phyloP scores from a whole-genome alignment of 176 grass and related monocot species.

The Carex pumila region DNA sequence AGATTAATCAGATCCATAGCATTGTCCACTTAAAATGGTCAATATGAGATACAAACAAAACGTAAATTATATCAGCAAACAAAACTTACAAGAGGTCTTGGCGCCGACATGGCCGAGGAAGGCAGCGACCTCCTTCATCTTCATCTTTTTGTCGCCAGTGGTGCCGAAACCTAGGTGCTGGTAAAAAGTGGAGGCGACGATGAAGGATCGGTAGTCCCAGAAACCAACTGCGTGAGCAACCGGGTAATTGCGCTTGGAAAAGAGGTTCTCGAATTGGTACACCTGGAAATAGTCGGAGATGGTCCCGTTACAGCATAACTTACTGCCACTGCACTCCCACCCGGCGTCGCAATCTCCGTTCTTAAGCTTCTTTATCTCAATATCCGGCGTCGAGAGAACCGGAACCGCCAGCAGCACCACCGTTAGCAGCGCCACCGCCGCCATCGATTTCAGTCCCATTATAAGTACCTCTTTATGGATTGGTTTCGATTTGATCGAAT shows the following conservation, averaged over 20 bases:
- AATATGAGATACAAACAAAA: background rate
- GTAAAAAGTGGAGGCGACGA: slow-evolving; percentile 50
- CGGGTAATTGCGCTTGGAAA: slow-evolving; percentile 56
- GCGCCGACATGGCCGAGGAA: slow-evolving; percentile 80
- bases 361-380: background rate
- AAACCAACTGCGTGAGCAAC: slow-evolving; percentile 58
- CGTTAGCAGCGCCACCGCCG: slow-evolving; percentile 18
- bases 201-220: slow-evolving; percentile 80
- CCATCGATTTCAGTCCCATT: slow-evolving; percentile 13
- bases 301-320: slow-evolving; percentile 75
- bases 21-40: background rate
- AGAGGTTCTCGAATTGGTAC: slow-evolving; percentile 84
- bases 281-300: slow-evolving; percentile 60
- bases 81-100: slow-evolving; percentile 61
- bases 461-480: background rate
- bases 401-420: slow-evolving; percentile 23
- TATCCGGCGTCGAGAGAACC: slow-evolving; percentile 17
- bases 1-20: background rate
- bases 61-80: background rate
- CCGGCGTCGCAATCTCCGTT: slow-evolving; percentile 49
- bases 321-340: slow-evolving; percentile 75
- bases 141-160: slow-evolving; percentile 55
- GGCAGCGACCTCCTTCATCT: slow-evolving; percentile 76
- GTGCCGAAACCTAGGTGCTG: slow-evolving; percentile 76
- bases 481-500: slow-evolving; percentile 5